Evolutionary conservation across 2,329 filamentous ascomycete genomes (phyloP).

Genomic region (Pochonia chlamydosporia): DNA sequence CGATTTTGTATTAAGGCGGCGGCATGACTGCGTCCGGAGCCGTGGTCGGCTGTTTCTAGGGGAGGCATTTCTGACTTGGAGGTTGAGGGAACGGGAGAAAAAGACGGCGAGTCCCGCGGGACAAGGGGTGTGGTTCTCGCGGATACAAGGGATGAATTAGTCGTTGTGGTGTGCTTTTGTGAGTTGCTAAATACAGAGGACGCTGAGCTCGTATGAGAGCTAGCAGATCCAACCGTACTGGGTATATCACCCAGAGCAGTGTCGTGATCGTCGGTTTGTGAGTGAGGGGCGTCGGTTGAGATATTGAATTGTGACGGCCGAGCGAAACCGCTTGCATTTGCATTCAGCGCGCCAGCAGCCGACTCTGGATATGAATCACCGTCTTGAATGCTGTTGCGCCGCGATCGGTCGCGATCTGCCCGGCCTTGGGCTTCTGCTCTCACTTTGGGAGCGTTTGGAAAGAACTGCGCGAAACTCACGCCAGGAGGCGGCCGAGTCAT

Average conservation of each 20-base stretch:
- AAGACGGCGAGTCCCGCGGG: constrained; percentile 44
- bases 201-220: constrained; percentile 63
- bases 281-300: constrained; percentile 19
- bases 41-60: constrained; percentile 38
- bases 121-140: constrained; percentile 23
- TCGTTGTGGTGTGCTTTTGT: constrained; percentile 34
- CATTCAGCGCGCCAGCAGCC: constrained; percentile 16
- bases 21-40: constrained; percentile 19
- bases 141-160: constrained; percentile 34
- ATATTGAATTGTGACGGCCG: constrained; percentile 15
- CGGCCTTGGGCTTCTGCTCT: constrained; percentile 40
- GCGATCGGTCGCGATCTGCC: constrained; percentile 25
- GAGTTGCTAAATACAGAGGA: constrained; percentile 64
- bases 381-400: constrained; percentile 17
- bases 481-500: constrained; percentile 73
- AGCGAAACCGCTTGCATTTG: constrained; percentile 18
- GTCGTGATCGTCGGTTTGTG: constrained; percentile 49
- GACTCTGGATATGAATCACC: constrained; percentile 17
- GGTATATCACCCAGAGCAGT: constrained; percentile 59
- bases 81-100: constrained; percentile 40
- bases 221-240: constrained; percentile 66
- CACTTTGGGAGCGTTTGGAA: constrained; percentile 68
- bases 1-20: constrained; percentile 18
- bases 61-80: constrained; percentile 51
- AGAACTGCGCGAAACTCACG: constrained; percentile 82